These are phyloP conservation scores for Thalassiosira profunda DNA, from an alignment of 108 stramenopile genomes.

Conservation along the genomic window DNA sequence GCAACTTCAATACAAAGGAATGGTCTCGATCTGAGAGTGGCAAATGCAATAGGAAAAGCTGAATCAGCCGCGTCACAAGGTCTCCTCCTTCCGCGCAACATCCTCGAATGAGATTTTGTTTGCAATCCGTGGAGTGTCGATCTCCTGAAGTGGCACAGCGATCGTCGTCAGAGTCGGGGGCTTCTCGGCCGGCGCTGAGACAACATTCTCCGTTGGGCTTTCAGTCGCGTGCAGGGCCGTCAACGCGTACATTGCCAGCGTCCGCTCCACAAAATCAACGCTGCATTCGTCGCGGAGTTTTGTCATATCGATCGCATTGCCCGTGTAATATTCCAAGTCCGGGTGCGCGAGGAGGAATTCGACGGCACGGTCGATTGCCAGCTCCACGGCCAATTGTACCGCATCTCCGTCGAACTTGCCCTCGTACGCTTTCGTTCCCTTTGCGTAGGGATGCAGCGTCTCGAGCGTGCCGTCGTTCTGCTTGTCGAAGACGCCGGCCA, in stretches of 20 bases:
- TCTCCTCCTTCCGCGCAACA: background rate
- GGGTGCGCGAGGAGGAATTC: background rate
- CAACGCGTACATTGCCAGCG: too few species aligned
- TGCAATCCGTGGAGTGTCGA: background rate
- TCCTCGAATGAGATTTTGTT: background rate
- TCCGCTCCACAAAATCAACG: background rate
- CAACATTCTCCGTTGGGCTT: too few species aligned
- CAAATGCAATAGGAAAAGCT: too few species aligned
- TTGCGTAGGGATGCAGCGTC: background rate
- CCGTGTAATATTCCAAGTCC: conserved; percentile 1
- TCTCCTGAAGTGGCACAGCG: background rate
- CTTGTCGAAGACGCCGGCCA: conserved; percentile 6
- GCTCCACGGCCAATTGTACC: background rate
- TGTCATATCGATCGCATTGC: conserved; percentile 10
- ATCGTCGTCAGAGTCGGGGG: too few species aligned
- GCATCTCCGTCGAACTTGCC: background rate
- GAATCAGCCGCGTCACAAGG: too few species aligned
- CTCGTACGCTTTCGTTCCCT: background rate
- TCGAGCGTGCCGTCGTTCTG: background rate
- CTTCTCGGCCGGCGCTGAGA: too few species aligned
- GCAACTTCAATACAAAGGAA: background rate
- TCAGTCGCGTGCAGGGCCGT: too few species aligned
- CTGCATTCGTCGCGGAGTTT: background rate
- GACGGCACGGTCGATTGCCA: background rate
- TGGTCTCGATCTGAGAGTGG: background rate